These are phyloP conservation scores for Centaurea solstitialis DNA, from an alignment of 129 eudicot species.

Conservation along the genomic window DNA sequence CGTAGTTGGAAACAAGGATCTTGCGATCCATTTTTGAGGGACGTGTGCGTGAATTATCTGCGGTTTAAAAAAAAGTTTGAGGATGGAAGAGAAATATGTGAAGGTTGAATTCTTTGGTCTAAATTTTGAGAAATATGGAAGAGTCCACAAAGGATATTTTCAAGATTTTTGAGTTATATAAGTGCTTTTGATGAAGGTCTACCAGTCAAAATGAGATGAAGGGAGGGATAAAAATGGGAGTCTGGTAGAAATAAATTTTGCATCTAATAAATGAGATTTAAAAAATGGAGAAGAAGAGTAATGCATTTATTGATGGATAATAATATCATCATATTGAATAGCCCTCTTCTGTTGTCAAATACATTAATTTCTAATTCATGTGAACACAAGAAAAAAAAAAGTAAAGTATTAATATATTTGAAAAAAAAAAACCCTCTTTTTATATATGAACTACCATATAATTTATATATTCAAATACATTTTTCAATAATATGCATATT, in stretches of 20 bases:
- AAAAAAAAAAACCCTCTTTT: too few species aligned
- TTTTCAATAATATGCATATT: too few species aligned
- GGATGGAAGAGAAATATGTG: not conserved
- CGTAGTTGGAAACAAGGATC: constrained; percentile 22
- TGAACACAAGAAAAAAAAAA: not conserved
- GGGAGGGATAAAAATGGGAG: constrained; percentile 10
- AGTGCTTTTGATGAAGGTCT: not conserved
- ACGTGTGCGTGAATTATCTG: too few species aligned
- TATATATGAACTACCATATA: too few species aligned
- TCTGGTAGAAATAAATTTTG: constrained; percentile 23
- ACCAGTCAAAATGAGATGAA: not conserved
- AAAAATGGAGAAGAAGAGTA: constrained; percentile 6
- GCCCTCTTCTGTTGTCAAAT: not conserved
- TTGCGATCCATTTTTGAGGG: constrained; percentile 7
- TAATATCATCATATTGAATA: constrained; percentile 22
- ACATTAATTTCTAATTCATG: not conserved
- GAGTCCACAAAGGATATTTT: constrained; percentile 14
- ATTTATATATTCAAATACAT: too few species aligned
- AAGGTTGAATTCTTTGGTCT: constrained; percentile 11
- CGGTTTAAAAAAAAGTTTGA: not conserved
- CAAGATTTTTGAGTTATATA: constrained; percentile 9
- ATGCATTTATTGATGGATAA: constrained; percentile 30
- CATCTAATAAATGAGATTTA: constrained; percentile 22
- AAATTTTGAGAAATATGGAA: not conserved
- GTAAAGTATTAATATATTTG: not conserved